Base-by-base conservation (phyloP, 352 stramenopile species). In the Thraustotheca clavata region DNA sequence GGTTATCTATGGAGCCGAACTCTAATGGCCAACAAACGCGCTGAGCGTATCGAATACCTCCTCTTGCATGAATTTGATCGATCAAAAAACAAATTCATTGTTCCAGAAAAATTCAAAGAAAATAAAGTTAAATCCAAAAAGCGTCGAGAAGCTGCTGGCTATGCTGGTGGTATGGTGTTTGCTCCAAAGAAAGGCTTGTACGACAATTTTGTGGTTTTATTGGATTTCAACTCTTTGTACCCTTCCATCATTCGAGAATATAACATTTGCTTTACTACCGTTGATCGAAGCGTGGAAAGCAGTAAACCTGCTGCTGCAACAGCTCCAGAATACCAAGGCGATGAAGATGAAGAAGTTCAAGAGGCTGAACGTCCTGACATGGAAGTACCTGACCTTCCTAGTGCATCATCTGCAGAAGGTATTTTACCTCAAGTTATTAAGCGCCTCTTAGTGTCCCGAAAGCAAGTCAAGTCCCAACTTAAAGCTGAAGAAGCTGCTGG, bases 181-280 rank as follows among this genome's bases (percentile, higher is more conserved):
- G 97, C 99, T 43, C 97, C 97, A 2, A 99, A 99, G 80, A 98
- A 98, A 70, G 97, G 97, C 29, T 78, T 99, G 1, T 99, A 99
- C 77, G 97, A 99, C 80, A 98, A 98, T 50, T 99, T 98, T 73
- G 98, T 99, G 60, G 86, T 99, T 52, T 76, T 99, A 46, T 74
- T 99, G 38, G 97, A 99, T 89, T 99, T 99, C 78, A 99, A 99
- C 83, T 98, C 91, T 85, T 83, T 99, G 67, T 99, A 99, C 75
- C 97, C 97, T 18, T 99, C 93, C 24, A 98, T 99, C 69, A 99
- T 99, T 66, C 80, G 85, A 20, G 97, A 99, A 82, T 99, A 99
- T 80, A 99, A 99, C 75, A 91, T 99, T 61, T 99, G 97, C 72
- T 99, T 99, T 69, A 99, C 97, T 8, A 99, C 97, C 0, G 91